Conservation (phyloP, 352 stramenopile species). For the Globisporangium cystogenes region DNA sequence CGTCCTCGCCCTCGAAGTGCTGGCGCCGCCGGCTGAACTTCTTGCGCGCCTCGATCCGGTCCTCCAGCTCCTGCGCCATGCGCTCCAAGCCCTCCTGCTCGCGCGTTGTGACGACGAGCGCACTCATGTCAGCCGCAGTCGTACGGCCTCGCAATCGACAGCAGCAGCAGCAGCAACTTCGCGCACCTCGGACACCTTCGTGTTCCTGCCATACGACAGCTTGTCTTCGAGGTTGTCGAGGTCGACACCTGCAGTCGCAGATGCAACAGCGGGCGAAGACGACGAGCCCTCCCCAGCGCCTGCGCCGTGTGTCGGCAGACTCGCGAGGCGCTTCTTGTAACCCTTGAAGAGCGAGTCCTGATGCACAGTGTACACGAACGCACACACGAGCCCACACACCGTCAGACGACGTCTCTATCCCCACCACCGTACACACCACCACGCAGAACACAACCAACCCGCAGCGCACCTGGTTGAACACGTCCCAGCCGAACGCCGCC, state of each 20-base stretch:
- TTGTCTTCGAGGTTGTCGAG: slow-evolving; percentile 38
- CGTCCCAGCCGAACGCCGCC: slow-evolving; percentile 79
- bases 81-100: slow-evolving; percentile 54
- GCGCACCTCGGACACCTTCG: slow-evolving; percentile 43
- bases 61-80: slow-evolving; percentile 69
- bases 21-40: slow-evolving; percentile 73
- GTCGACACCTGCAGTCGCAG: neutral
- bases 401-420: too few species aligned
- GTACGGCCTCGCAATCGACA: too few species aligned
- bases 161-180: neutral
- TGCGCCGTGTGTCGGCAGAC: slow-evolving; percentile 34
- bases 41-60: slow-evolving; percentile 65
- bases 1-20: slow-evolving; percentile 86
- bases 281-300: slow-evolving; percentile 6
- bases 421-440: too few species aligned
- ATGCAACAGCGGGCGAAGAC: slow-evolving; percentile 8
- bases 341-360: slow-evolving; percentile 78
- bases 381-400: neutral
- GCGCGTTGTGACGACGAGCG: neutral
- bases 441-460: too few species aligned
- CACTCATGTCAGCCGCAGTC: neutral
- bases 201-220: slow-evolving; percentile 57
- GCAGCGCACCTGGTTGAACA: slow-evolving; percentile 76
- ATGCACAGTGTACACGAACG: too few species aligned
- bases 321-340: slow-evolving; percentile 79